Evolutionary conservation across 1,139 yeast species (phyloP), one percentile per base, ranked within the genome.

Genomic region (Yamadazyma conglobata): DNA sequence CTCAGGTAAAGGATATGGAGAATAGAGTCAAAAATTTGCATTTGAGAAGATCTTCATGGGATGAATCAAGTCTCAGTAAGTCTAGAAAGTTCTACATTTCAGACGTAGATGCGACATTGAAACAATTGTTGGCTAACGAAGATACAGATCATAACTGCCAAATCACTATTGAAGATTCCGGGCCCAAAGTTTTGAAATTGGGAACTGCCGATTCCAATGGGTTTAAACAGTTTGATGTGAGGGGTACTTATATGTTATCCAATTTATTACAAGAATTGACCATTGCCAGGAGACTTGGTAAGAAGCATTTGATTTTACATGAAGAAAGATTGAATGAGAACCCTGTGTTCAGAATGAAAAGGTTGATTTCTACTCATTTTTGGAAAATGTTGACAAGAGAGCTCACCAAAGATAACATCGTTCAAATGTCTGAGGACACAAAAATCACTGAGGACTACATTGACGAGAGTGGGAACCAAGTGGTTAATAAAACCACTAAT

Each of bases 181-280:
- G 96, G 0, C 96, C 96, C n/a, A 88, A 88, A 51, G 93, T 84
- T 10, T 64, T 87, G 40, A 71, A 78, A 42, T 65, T 88, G 24
- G 95, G 95, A 5, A 86, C 96, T 0, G 86, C 79, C 28, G 84
- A 84, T 52, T 85, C 95, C 2, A 76, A 80, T 44, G 96, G 96
- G 2, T 84, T 60, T 56, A 78, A 76, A 26, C 80, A 77, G 46
- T 70, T 75, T 27, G 86, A 81, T 33, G 70, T 89, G 32, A 65
- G 95, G 41, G 97, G 97, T 10, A 88, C 96, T 0, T 89, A 89
- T 52, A 85, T 85, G 91, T 65, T 89, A 32, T 83, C 95, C 1
- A 89, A 89, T 54, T 60, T 89, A 32, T 67, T 89, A 35, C 96
- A 89, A 59, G 96, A 89, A 57, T 67, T 89, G 43, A 87, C 96